Percentiles rank a stretch among this genome's conserved stretches.
Conservation (phyloP, 805 yeast species). For the Cyberlindnera saturnus region DNA sequence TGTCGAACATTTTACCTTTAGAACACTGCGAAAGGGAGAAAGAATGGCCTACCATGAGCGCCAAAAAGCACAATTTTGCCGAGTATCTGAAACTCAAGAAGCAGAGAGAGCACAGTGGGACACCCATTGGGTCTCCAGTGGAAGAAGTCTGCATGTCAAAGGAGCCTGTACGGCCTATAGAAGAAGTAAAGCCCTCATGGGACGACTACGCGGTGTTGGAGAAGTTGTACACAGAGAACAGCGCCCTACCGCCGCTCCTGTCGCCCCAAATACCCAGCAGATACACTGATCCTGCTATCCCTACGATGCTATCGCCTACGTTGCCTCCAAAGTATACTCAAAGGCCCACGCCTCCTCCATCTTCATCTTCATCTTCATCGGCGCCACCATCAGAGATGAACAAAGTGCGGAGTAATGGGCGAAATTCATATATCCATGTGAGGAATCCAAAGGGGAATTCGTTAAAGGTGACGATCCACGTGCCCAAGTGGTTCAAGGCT, state of each 20-base stretch:
- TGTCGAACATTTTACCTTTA: not conserved
- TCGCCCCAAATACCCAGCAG: slow-evolving; percentile 11
- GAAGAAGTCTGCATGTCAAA: not conserved
- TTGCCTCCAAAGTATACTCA: slow-evolving; percentile 10
- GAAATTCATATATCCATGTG: slow-evolving; percentile 6
- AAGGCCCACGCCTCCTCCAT: slow-evolving; percentile 5
- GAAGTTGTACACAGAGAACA: not conserved
- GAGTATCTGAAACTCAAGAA: slow-evolving; percentile 4
- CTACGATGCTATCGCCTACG: slow-evolving; percentile 18
- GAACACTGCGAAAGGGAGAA: too few species aligned
- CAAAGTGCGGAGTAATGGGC: slow-evolving; percentile 6
- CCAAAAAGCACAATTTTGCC: slow-evolving; percentile 2
- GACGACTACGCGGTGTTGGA: not conserved
- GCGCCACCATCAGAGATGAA: slow-evolving; percentile 1
- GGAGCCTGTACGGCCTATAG: not conserved
- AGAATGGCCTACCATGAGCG: too few species aligned
- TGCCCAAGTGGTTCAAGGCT: slow-evolving; percentile 10
- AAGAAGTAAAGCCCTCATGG: slow-evolving; percentile 1
- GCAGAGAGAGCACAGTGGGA: not conserved
- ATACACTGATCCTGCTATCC: slow-evolving; percentile 6
- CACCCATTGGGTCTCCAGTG: not conserved
- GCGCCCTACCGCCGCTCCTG: slow-evolving; percentile 8
- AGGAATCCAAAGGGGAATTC: not conserved
- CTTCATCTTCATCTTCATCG: slow-evolving; percentile 2
- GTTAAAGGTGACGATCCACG: slow-evolving; percentile 9